These are phyloP conservation scores for Paecilomyces formosus DNA, from an alignment of 2,329 filamentous ascomycete species.

Conservation along the genomic window DNA sequence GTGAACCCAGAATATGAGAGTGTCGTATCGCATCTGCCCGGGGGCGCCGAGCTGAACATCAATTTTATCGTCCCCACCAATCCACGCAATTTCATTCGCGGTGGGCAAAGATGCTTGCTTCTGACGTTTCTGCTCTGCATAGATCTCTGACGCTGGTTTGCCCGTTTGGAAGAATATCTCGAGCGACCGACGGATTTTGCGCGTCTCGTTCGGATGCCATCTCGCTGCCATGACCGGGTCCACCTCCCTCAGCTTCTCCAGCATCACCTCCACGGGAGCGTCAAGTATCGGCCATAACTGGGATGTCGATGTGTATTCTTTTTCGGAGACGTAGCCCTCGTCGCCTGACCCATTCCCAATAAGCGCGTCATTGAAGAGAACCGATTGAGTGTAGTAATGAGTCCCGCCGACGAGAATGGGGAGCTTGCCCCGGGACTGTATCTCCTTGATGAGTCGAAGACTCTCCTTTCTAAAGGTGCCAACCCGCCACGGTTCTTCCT, in stretches of 20 bases:
- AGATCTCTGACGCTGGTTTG: slow-evolving; percentile 74
- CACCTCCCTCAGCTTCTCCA: slow-evolving; percentile 66
- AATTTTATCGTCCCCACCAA: slow-evolving; percentile 6
- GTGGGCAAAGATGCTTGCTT: slow-evolving; percentile 9
- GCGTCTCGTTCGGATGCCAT: slow-evolving; percentile 89
- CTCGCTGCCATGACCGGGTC: slow-evolving; percentile 82
- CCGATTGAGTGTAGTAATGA: slow-evolving; percentile 86
- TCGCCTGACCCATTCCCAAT: slow-evolving; percentile 33
- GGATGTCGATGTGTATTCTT: slow-evolving; percentile 15
- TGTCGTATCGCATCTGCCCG: slow-evolving; percentile 43
- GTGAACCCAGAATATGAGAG: slow-evolving; percentile 82
- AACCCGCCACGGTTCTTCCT: slow-evolving; percentile 77
- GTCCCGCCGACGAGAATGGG: slow-evolving; percentile 92
- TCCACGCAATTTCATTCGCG: slow-evolving; percentile 12
- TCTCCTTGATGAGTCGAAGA: slow-evolving; percentile 63
- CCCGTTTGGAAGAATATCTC: slow-evolving; percentile 86
- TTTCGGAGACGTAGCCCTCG: slow-evolving; percentile 10
- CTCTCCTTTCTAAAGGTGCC: slow-evolving; percentile 68
- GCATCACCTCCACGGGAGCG: slow-evolving; percentile 61
- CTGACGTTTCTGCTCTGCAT: slow-evolving; percentile 61
- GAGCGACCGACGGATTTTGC: slow-evolving; percentile 83
- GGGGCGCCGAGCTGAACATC: slow-evolving; percentile 3
- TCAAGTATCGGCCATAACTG: slow-evolving; percentile 63
- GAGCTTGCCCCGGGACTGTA: slow-evolving; percentile 67
- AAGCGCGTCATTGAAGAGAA: slow-evolving; percentile 71